phyloP scores from a whole-genome alignment of 1,139 yeast genomes.

The Yamadazyma jaroonii region DNA sequence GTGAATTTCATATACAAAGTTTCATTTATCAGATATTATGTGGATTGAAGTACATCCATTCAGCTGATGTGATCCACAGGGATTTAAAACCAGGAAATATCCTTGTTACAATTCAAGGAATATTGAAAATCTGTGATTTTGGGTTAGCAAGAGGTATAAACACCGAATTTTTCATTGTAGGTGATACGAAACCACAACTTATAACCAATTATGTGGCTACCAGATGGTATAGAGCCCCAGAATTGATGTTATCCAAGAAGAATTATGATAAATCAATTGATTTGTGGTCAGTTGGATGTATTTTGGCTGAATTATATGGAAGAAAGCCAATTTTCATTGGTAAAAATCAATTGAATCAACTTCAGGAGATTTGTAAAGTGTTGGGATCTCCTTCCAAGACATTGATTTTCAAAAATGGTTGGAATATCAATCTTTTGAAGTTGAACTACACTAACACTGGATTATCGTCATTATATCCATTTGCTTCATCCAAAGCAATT shows the following conservation, averaged over 20 bases:
- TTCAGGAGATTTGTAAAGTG: constrained; percentile 58
- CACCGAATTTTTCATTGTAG: constrained; percentile 23
- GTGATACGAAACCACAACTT: constrained; percentile 23
- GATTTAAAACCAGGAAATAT: constrained; percentile 87
- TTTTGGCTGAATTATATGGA: constrained; percentile 72
- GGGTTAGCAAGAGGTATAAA: constrained; percentile 81
- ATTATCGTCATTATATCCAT: constrained; percentile 58
- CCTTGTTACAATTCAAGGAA: constrained; percentile 68
- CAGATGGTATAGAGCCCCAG: constrained; percentile 95
- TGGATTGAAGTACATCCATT: constrained; percentile 79
- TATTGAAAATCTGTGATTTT: constrained; percentile 78
- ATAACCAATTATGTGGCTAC: constrained; percentile 92
- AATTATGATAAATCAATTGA: constrained; percentile 60
- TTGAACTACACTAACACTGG: constrained; percentile 29
- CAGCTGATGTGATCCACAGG: constrained; percentile 82
- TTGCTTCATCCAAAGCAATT: constrained; percentile 49
- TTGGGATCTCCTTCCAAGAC: constrained; percentile 59
- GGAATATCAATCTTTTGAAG: constrained; percentile 22
- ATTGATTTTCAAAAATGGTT: constrained; percentile 26
- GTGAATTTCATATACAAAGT: constrained; percentile 79
- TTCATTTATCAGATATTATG: constrained; percentile 77
- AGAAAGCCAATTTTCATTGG: constrained; percentile 74
- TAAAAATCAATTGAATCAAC: constrained; percentile 61
- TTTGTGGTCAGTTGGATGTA: constrained; percentile 82
- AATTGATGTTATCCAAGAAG: constrained; percentile 64